phyloP scores from a whole-genome alignment of 1,284 basidiomycete species.

The Ustilago crameri region DNA sequence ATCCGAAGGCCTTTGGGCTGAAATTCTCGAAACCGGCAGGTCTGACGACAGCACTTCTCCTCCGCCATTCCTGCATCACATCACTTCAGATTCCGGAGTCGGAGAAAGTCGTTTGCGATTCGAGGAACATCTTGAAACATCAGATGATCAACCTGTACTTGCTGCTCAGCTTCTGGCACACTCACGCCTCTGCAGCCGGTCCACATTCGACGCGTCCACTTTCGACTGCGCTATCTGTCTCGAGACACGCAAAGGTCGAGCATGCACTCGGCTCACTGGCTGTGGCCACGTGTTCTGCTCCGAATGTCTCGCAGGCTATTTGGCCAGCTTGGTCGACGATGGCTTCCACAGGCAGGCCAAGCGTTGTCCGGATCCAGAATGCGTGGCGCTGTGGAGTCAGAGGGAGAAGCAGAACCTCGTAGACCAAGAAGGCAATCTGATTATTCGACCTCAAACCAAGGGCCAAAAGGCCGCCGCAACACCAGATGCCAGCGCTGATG shows the following conservation, averaged over 20 bases:
- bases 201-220: constrained; percentile 35
- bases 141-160: constrained; percentile 16
- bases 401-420: constrained; percentile 43
- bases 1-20: constrained; percentile 36
- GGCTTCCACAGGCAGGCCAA: constrained; percentile 46
- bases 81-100: not conserved
- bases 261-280: constrained; percentile 30
- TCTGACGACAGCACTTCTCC: not conserved
- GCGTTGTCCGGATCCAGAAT: constrained; percentile 50
- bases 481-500: not conserved
- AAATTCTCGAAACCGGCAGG: constrained; percentile 13
- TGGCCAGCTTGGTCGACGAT: constrained; percentile 43
- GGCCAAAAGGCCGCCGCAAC: not conserved
- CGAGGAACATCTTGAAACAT: constrained; percentile 18
- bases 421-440: constrained; percentile 37
- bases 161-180: constrained; percentile 31
- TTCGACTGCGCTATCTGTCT: constrained; percentile 56
- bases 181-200: constrained; percentile 36
- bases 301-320: constrained; percentile 42
- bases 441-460: constrained; percentile 8
- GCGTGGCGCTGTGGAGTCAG: constrained; percentile 39
- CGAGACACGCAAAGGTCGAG: constrained; percentile 44
- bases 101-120: constrained; percentile 11
- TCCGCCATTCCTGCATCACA: constrained; percentile 9
- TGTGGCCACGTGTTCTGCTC: constrained; percentile 55